Base-by-base conservation (phyloP, 495 filamentous ascomycete genomes). In the Delitschia confertaspora region DNA sequence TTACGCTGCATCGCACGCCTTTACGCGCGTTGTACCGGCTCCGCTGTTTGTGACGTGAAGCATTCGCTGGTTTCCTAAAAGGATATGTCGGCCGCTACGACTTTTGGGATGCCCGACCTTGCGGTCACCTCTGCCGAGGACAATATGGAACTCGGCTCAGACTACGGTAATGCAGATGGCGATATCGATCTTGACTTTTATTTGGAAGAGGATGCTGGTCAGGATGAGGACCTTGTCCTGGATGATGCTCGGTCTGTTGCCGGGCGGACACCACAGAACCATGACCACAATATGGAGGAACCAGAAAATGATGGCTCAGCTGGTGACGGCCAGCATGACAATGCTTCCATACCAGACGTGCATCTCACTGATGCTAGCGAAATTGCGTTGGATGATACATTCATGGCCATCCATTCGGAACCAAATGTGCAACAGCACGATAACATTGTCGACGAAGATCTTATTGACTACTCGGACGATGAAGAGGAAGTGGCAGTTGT, bases 121-220 rank as follows among this genome's bases (percentile, higher is more conserved):
- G 30, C 47, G 9, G 18, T 60, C 6, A 49, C 57, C 14, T 38
- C 33, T 1, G 43, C 63, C 8, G 67, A 68, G 18, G 72, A 74
- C 45, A 62, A n/a, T n/a, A 62, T 76, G 72, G 71, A 76, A 49
- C 69, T 75, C 13, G 64, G 65, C n/a, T 67, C 69, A 20, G 68
- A 73, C 40, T 51, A 60, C 41, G 65, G 63, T 35, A 58, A 56
- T 43, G 55, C 65, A 29, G 73, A 68, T 30, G 79, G 85, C 56
- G 79, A 83, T 49, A 80, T 83, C 40, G 83, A 86, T 42, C 82
- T 86, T 51, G 81, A 86, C 49, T 67, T 86, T 49, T 82, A 88
- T 56, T 64, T 82, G 13, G 72, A 14, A 14, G 19, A n/a, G 7
- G 26, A 33, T 19, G 16, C 63, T 10, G 65, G 67, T 38, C 62